Conservation (phyloP, 2,329 filamentous ascomycete genomes). For the Cyphellophora attinorum region DNA sequence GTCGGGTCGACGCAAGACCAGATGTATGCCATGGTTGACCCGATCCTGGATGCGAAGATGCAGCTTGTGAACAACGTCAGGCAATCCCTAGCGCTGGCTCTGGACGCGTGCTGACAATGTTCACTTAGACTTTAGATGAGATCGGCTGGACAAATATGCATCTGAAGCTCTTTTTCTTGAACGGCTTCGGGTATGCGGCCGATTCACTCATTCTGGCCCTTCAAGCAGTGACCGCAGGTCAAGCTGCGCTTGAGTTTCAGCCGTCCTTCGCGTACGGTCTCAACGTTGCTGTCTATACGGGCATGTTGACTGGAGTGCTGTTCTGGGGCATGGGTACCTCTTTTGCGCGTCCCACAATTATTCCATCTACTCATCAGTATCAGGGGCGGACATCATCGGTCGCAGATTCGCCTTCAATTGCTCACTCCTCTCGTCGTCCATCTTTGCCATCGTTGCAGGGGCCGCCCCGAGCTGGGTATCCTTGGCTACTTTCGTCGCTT, state of each 20-base stretch:
- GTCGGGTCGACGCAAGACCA: no score
- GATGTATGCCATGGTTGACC: no score
- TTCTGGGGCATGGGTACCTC: conserved; percentile 60
- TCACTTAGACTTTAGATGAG: conserved; percentile 35
- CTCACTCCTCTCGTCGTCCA: conserved; percentile 51
- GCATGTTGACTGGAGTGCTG: conserved; percentile 34
- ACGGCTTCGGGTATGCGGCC: conserved; percentile 44
- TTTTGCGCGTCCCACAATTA: conserved; percentile 41
- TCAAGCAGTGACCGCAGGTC: conserved; percentile 5
- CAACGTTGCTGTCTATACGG: conserved; percentile 29
- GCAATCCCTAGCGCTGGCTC: background rate
- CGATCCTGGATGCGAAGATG: conserved; percentile 29
- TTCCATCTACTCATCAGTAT: background rate
- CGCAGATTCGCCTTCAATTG: conserved; percentile 59
- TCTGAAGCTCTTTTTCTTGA: conserved; percentile 50
- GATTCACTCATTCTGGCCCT: conserved; percentile 22
- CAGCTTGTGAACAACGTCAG: conserved; percentile 22
- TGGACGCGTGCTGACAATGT: background rate
- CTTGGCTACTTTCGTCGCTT: conserved; percentile 1
- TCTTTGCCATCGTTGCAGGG: conserved; percentile 55
- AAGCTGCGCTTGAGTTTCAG: conserved; percentile 7
- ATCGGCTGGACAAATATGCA: conserved; percentile 53
- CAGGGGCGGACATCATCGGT: conserved; percentile 61
- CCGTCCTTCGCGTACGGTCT: conserved; percentile 26
- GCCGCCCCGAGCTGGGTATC: conserved; percentile 47